Conservation (phyloP, 129 eudicot species). For the Rutidosis leptorrhynchoides region DNA sequence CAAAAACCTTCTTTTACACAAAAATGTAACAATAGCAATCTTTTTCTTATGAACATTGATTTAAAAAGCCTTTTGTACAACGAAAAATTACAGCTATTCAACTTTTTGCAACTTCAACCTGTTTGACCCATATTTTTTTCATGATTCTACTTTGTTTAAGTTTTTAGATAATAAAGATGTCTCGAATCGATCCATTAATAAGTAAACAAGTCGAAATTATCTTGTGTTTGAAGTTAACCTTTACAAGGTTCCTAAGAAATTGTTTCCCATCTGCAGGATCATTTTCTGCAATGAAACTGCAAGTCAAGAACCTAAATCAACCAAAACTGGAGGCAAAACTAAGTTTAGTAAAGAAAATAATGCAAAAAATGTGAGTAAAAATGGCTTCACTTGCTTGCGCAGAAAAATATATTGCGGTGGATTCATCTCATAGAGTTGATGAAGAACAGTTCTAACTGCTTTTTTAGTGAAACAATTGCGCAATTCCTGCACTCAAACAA, state of each 20-base stretch:
- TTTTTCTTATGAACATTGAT: neutral
- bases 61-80: neutral
- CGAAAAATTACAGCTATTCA: too few relatives aligned
- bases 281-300: slow-evolving; percentile 61
- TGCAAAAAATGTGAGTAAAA: slow-evolving; percentile 17
- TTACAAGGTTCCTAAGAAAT: slow-evolving; percentile 58
- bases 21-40: neutral
- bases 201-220: neutral
- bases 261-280: slow-evolving; percentile 55
- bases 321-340: neutral
- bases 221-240: slow-evolving; percentile 40
- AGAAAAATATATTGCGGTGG: slow-evolving; percentile 68
- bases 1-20: neutral
- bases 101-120: neutral
- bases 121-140: neutral
- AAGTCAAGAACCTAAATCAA: slow-evolving; percentile 6
- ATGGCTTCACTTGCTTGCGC: slow-evolving; percentile 54
- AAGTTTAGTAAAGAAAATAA: neutral
- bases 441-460: slow-evolving; percentile 72
- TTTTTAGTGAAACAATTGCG: slow-evolving; percentile 54
- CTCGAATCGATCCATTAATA: neutral
- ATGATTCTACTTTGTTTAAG: neutral
- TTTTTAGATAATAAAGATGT: neutral
- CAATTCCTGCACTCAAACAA: slow-evolving; percentile 45
- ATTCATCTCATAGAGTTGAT: slow-evolving; percentile 83